Evolutionary conservation across 768 basidiomycete genomes (phyloP).

Genomic region (Leccinum imitatum): DNA sequence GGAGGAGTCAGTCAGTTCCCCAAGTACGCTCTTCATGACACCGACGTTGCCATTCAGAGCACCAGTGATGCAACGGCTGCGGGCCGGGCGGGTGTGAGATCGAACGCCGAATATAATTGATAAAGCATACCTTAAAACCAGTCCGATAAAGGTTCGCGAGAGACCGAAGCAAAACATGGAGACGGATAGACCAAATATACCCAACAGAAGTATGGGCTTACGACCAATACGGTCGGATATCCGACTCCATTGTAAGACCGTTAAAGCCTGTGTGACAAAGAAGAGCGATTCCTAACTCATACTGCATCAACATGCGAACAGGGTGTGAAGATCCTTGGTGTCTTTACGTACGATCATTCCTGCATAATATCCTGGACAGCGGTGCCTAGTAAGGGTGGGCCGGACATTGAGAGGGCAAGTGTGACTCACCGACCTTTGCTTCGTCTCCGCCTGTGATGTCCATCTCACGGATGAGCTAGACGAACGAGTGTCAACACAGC

Average conservation of each 20-base stretch:
- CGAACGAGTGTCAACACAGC: not conserved
- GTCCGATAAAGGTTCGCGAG: conserved; percentile 53
- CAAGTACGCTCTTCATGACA: conserved; percentile 73
- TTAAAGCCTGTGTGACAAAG: conserved; percentile 45
- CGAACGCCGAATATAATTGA: not conserved
- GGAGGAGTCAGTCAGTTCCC: conserved; percentile 60
- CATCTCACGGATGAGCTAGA: conserved; percentile 43
- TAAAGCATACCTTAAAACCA: conserved; percentile 52
- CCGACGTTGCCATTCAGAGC: conserved; percentile 69
- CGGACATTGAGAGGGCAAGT: no score
- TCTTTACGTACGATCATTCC: conserved; percentile 44
- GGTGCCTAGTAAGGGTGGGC: not conserved
- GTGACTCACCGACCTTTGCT: conserved; percentile 33
- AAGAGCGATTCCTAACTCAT: conserved; percentile 43
- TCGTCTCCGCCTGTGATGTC: conserved; percentile 44
- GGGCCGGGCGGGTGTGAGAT: conserved; percentile 6
- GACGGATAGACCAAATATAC: conserved; percentile 38
- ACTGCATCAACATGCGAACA: not conserved
- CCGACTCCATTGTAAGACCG: conserved; percentile 47
- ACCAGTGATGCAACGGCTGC: conserved; percentile 62
- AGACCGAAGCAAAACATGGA: conserved; percentile 66
- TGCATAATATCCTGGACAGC: conserved; percentile 43
- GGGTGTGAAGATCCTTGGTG: not conserved
- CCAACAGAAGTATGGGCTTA: conserved; percentile 47
- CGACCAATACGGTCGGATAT: conserved; percentile 49